These are phyloP conservation scores for Trematosphaeria pertusa DNA, from an alignment of 2,329 filamentous ascomycete genomes.

Conservation along the genomic window DNA sequence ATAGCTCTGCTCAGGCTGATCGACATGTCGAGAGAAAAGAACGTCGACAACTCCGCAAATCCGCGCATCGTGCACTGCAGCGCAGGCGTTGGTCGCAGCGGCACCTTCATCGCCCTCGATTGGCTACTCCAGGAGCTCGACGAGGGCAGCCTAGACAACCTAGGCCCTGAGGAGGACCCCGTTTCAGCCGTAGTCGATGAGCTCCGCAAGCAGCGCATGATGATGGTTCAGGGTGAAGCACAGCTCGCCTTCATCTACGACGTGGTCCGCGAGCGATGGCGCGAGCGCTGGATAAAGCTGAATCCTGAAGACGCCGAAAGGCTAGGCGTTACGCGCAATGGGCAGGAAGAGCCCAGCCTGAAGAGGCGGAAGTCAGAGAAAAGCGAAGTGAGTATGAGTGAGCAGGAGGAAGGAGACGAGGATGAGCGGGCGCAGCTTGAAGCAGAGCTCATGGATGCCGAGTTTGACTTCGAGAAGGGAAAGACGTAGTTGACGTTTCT, in stretches of 20 bases:
- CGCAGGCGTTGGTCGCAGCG: constrained; percentile 90
- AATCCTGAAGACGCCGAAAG: constrained; percentile 37
- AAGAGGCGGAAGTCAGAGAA: constrained; percentile 36
- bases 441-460: constrained; percentile 39
- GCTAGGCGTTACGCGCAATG: constrained; percentile 26
- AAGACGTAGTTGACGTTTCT: constrained; percentile 30
- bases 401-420: constrained; percentile 13
- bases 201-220: constrained; percentile 85
- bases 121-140: constrained; percentile 85
- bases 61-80: constrained; percentile 77
- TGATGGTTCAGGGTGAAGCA: constrained; percentile 90
- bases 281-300: constrained; percentile 55
- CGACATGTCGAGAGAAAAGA: constrained; percentile 68
- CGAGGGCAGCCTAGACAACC: constrained; percentile 68
- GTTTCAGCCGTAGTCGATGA: constrained; percentile 80
- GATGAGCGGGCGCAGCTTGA: constrained; percentile 39
- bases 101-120: constrained; percentile 96
- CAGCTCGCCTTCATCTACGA: constrained; percentile 92
- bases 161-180: constrained; percentile 65
- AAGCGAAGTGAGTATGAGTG: background rate
- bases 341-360: constrained; percentile 28
- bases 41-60: constrained; percentile 58
- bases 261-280: constrained; percentile 77
- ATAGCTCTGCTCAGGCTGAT: constrained; percentile 74
- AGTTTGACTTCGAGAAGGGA: constrained; percentile 36